A percentile compares a stretch with the other conserved stretches of the same genome.
phyloP scores from a whole-genome alignment of 75 land plant genomes.

The Picea sitchensis region DNA sequence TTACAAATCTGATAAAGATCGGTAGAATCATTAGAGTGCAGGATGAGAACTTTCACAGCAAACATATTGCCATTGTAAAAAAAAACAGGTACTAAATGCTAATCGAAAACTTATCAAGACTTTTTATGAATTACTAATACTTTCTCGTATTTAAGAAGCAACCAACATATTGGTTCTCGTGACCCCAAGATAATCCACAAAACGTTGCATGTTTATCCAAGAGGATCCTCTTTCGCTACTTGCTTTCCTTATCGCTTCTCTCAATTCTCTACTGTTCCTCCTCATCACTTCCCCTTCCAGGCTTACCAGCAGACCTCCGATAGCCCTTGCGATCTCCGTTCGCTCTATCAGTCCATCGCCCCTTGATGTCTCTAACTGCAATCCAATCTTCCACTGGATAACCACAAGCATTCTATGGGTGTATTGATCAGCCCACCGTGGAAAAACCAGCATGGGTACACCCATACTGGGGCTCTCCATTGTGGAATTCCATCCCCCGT shows the following conservation, averaged over 20 bases:
- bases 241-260: slow-evolving; percentile 24
- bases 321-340: background rate
- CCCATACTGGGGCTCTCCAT: slow-evolving; percentile 12
- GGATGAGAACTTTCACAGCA: no score
- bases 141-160: no score
- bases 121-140: no score
- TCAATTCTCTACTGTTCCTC: slow-evolving; percentile 18
- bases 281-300: slow-evolving; percentile 19
- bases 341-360: background rate
- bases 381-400: slow-evolving; percentile 1
- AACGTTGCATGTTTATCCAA: slow-evolving; percentile 16
- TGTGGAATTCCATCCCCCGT: slow-evolving; percentile 26
- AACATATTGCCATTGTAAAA: no score
- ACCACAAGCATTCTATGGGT: slow-evolving; percentile 6
- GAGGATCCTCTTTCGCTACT: slow-evolving; percentile 34
- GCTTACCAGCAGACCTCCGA: slow-evolving; percentile 10
- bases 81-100: no score
- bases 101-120: no score
- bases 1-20: no score
- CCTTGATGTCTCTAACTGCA: background rate
- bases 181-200: slow-evolving; percentile 13
- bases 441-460: slow-evolving; percentile 21
- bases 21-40: no score
- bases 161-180: background rate
- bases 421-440: slow-evolving; percentile 14